Conservation (phyloP, 108 stramenopile species). For the Skeletonema costatum region DNA sequence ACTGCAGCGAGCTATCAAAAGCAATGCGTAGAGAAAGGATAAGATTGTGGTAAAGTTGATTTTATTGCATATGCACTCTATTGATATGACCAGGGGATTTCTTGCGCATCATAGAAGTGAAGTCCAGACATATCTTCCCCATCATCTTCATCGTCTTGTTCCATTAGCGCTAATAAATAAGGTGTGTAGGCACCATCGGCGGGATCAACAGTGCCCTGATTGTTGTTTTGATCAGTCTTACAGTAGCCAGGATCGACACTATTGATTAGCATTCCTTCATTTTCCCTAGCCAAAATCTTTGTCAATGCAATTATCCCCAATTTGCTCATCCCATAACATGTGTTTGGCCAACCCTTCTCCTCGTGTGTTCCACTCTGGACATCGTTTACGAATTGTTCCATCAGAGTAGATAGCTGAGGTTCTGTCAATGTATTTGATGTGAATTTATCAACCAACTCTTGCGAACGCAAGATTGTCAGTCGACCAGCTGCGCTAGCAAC, state of each 20-base stretch:
- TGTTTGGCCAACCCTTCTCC: conserved; percentile 74
- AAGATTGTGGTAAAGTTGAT: conserved; percentile 10
- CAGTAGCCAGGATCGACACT: conserved; percentile 76
- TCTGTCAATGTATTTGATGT: conserved; percentile 42
- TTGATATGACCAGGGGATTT: conserved; percentile 52
- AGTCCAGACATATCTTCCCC: conserved; percentile 39
- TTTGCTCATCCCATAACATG: conserved; percentile 83
- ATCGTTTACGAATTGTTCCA: conserved; percentile 62
- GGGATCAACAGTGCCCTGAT: conserved; percentile 63
- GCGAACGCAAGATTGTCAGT: conserved; percentile 52
- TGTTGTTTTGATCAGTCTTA: conserved; percentile 77
- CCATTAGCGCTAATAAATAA: conserved; percentile 57
- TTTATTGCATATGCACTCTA: not conserved
- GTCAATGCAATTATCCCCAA: conserved; percentile 77
- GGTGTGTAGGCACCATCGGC: conserved; percentile 75
- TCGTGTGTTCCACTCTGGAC: conserved; percentile 62
- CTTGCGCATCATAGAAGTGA: conserved; percentile 48
- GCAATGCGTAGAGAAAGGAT: conserved; percentile 36
- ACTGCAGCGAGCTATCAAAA: conserved; percentile 10
- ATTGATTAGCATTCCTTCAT: conserved; percentile 55
- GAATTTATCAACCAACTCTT: conserved; percentile 46
- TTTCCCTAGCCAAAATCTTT: conserved; percentile 52
- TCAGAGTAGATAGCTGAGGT: conserved; percentile 36
- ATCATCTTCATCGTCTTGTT: conserved; percentile 18
- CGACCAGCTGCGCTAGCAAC: conserved; percentile 66